Evolutionary conservation across 345 rosid genomes (phyloP).

Genomic region (Eucalyptus pumila): DNA sequence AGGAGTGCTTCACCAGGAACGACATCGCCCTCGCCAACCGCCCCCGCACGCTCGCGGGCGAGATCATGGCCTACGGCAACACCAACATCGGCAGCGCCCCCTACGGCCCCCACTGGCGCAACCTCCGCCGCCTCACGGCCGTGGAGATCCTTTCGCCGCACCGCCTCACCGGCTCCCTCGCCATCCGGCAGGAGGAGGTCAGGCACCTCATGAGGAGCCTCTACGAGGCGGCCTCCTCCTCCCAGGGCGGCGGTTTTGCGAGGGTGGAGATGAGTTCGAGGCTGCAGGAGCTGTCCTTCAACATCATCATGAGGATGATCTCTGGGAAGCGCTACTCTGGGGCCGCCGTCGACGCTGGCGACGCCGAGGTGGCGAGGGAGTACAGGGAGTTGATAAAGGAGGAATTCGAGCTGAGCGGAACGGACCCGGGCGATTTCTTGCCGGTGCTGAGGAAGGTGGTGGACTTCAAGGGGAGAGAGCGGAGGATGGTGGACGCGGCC

Average conservation of each 20-base stretch:
- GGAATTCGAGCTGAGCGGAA: slow-evolving; percentile 10
- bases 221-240: background rate
- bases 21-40: background rate
- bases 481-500: background rate
- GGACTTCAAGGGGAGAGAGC: slow-evolving; percentile 19
- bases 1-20: no score
- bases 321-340: slow-evolving; percentile 16
- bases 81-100: slow-evolving; percentile 8
- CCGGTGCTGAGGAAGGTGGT: slow-evolving; percentile 19
- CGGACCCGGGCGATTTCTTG: slow-evolving; percentile 30
- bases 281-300: slow-evolving; percentile 25
- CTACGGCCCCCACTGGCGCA: slow-evolving; percentile 28
- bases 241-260: background rate
- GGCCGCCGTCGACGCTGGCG: background rate
- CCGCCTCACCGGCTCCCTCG: background rate
- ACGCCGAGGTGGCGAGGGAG: slow-evolving; percentile 9
- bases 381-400: slow-evolving; percentile 18
- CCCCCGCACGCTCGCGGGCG: slow-evolving; percentile 6
- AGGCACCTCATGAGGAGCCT: background rate
- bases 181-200: slow-evolving; percentile 10
- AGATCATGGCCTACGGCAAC: slow-evolving; percentile 11
- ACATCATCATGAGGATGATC: slow-evolving; percentile 35
- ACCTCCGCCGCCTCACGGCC: slow-evolving; percentile 17
- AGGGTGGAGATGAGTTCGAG: background rate
- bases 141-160: slow-evolving; percentile 7